Conservation (phyloP, 345 rosid species). For the Microcos paniculata region DNA sequence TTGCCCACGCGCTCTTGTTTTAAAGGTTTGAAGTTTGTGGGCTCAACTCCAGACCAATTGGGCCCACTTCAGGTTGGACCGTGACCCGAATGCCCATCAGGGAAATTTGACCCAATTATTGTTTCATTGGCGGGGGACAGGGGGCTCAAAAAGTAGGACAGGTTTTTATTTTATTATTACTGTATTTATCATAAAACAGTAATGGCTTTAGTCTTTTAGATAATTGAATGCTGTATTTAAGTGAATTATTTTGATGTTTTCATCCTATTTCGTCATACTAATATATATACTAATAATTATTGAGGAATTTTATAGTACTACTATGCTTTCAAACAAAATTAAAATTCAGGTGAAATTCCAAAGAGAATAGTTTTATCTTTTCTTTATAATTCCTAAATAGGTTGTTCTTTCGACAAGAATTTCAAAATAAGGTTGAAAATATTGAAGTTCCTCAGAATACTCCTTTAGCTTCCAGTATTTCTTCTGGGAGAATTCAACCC, state of each 20-base stretch:
- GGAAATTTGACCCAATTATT: not conserved
- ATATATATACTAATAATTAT: too few species aligned
- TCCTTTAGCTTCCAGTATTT: too few species aligned
- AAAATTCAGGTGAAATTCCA: not conserved
- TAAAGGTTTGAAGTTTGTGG: not conserved
- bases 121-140: not conserved
- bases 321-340: not conserved
- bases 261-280: not conserved
- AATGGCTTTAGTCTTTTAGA: too few species aligned
- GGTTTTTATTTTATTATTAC: too few species aligned
- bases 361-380: not conserved
- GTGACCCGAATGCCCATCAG: not conserved
- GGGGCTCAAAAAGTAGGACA: not conserved
- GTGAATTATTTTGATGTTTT: not conserved
- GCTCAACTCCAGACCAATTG: not conserved
- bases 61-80: not conserved
- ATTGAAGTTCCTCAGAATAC: too few species aligned
- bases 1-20: not conserved
- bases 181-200: not conserved
- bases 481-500: too few species aligned
- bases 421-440: too few species aligned
- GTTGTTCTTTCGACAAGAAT: too few species aligned
- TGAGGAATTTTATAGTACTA: not conserved
- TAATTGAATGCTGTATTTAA: not conserved
- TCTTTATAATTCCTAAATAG: too few species aligned